These are phyloP conservation scores for Populus tomentosa DNA, from an alignment of 441 rosid genomes.

Conservation along the genomic window DNA sequence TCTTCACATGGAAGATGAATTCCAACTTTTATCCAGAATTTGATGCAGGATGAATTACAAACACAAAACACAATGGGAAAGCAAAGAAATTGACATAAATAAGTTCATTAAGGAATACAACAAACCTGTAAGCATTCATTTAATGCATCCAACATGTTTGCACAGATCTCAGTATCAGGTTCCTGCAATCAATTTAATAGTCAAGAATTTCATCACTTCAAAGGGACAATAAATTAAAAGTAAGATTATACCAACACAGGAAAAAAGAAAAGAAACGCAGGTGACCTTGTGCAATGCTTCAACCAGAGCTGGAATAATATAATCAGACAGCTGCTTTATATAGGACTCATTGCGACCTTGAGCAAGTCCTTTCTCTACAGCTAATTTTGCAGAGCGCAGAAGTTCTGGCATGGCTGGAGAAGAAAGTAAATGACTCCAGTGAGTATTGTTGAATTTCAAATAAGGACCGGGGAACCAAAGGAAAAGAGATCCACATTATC, in stretches of 20 bases:
- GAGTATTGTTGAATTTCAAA: too few relatives aligned
- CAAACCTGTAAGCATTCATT: conserved; percentile 96
- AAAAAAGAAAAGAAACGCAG: not conserved
- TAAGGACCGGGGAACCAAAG: too few relatives aligned
- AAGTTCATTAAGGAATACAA: not conserved
- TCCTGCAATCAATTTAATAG: conserved; percentile 56
- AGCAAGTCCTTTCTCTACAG: conserved; percentile 83
- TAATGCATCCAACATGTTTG: conserved; percentile 91
- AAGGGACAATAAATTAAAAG: too few relatives aligned
- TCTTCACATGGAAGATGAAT: not conserved
- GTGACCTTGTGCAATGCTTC: conserved; percentile 94
- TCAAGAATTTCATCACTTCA: conserved; percentile 1
- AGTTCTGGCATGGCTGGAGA: conserved; percentile 93
- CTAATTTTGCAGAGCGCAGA: conserved; percentile 90
- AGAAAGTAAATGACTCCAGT: not conserved
- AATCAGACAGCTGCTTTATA: conserved; percentile 89
- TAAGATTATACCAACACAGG: too few relatives aligned
- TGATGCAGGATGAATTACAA: not conserved
- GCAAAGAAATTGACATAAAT: not conserved
- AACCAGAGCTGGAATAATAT: conserved; percentile 80
- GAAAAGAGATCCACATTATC: not conserved
- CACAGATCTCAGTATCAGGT: conserved; percentile 96
- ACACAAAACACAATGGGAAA: not conserved
- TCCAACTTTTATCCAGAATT: not conserved
- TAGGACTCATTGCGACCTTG: conserved; percentile 87